phyloP scores from a whole-genome alignment of 2,329 filamentous ascomycete genomes.

The Xylaria sp. region DNA sequence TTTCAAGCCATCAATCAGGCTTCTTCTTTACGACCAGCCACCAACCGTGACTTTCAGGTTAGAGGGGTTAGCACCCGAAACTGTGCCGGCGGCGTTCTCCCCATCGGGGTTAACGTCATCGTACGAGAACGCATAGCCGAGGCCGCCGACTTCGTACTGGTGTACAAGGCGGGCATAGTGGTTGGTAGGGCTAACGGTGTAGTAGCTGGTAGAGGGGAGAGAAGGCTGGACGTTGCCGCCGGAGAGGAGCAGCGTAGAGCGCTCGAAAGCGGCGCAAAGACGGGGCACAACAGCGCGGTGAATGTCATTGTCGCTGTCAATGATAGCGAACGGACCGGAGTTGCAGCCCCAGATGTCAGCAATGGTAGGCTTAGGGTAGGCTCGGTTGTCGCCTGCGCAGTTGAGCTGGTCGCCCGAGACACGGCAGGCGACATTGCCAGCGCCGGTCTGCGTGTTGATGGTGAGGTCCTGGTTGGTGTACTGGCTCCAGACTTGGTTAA shows the following conservation, averaged over 20 bases:
- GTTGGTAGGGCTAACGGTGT: conserved; percentile 56
- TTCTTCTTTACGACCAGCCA: conserved; percentile 46
- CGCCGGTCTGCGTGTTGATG: conserved; percentile 57
- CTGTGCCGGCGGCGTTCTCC: conserved; percentile 64
- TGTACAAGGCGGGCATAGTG: conserved; percentile 73
- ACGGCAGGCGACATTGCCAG: conserved; percentile 55
- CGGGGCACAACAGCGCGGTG: conserved; percentile 59
- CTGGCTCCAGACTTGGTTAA: conserved; percentile 58
- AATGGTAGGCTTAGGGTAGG: conserved; percentile 57
- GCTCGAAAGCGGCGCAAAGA: conserved; percentile 62
- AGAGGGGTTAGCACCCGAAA: conserved; percentile 59
- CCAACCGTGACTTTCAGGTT: conserved; percentile 62
- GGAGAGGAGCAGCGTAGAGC: conserved; percentile 57
- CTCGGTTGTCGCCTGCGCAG: conserved; percentile 57
- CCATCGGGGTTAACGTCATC: conserved; percentile 73
- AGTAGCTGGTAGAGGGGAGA: conserved; percentile 54
- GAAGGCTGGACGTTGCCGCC: conserved; percentile 61
- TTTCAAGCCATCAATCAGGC: neutral
- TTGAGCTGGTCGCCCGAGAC: conserved; percentile 51
- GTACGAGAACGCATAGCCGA: conserved; percentile 74
- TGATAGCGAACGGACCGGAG: conserved; percentile 58
- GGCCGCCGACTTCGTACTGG: conserved; percentile 65
- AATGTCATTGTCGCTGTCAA: conserved; percentile 53
- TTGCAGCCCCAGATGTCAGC: conserved; percentile 64
- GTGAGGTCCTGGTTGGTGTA: conserved; percentile 54